phyloP scores from a whole-genome alignment of 2,329 filamentous ascomycete species.

The Taxawa tesnikishii region DNA sequence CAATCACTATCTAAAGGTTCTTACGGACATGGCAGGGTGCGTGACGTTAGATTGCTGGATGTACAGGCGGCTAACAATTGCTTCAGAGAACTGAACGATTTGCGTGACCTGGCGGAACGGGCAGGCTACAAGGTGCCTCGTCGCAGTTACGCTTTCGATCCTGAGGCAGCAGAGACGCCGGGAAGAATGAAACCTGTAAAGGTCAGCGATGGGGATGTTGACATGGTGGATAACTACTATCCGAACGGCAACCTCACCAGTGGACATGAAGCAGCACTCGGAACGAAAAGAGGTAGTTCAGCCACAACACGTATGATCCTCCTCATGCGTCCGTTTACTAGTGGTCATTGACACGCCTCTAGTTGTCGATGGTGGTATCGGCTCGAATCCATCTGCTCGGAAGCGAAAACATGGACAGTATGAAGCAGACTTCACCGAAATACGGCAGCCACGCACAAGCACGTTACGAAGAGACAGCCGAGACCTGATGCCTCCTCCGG shows the following conservation, averaged over 20 bases:
- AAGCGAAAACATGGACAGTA: conserved; percentile 19
- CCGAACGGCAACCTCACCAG: no score
- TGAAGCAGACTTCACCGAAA: conserved; percentile 5
- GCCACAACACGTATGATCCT: no score
- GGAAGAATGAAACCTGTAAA: no score
- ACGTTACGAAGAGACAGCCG: conserved; percentile 13
- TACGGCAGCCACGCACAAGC: conserved; percentile 8
- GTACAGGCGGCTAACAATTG: conserved; percentile 2
- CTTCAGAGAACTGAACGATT: conserved; percentile 6
- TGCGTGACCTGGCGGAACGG: conserved; percentile 15
- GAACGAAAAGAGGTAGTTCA: no score
- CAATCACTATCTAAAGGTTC: conserved; percentile 22
- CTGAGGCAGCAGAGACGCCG: background rate
- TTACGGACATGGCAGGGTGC: conserved; percentile 20
- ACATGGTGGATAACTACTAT: no score
- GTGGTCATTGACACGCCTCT: no score
- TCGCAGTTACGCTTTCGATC: conserved; percentile 12
- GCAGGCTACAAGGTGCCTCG: conserved; percentile 18
- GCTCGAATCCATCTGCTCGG: conserved; percentile 13
- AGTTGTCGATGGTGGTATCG: conserved; percentile 1
- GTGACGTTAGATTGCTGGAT: conserved; percentile 1
- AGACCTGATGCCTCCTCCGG: conserved; percentile 27
- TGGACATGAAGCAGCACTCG: no score
- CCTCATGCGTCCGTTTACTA: no score
- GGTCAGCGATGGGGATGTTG: no score